These are phyloP conservation scores for Ceratobasidium theobromae DNA, from an alignment of 1,284 basidiomycete species.

Conservation along the genomic window DNA sequence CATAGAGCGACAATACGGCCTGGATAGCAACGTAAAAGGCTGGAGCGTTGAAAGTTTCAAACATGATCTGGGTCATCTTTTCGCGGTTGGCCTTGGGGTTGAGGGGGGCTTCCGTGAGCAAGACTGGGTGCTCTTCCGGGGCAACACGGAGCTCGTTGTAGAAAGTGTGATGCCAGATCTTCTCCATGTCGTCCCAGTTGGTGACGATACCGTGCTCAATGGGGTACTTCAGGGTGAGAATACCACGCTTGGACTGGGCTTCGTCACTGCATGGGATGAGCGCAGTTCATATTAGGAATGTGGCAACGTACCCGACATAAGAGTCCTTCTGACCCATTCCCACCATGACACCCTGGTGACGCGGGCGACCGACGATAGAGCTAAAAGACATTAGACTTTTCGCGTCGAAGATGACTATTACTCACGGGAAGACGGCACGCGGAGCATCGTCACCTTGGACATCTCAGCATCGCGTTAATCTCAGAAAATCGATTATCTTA, in stretches of 20 bases:
- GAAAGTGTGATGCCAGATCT: conserved; percentile 77
- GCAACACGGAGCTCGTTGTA: conserved; percentile 81
- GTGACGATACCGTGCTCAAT: conserved; percentile 60
- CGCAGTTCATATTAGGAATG: not conserved
- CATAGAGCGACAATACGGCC: conserved; percentile 66
- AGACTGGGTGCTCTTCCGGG: conserved; percentile 71
- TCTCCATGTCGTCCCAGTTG: conserved; percentile 68
- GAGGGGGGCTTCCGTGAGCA: conserved; percentile 66
- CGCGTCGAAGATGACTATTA: conserved; percentile 16
- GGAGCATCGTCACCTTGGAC: conserved; percentile 61
- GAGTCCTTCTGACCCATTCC: conserved; percentile 59
- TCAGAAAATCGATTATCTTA: conserved; percentile 28
- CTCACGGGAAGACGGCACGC: conserved; percentile 61
- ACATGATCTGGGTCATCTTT: conserved; percentile 73
- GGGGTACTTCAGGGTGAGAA: conserved; percentile 79
- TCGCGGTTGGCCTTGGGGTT: conserved; percentile 70
- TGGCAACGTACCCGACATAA: conserved; percentile 50
- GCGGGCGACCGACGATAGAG: conserved; percentile 65
- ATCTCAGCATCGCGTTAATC: not conserved
- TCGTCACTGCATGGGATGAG: conserved; percentile 63
- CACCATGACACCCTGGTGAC: conserved; percentile 68
- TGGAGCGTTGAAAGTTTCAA: conserved; percentile 68
- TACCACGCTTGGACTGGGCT: conserved; percentile 94
- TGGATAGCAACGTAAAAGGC: conserved; percentile 70
- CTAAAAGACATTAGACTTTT: conserved; percentile 42